Evolutionary conservation across 2,329 filamentous ascomycete species (phyloP).

Genomic region (Cercospora nicotianae): DNA sequence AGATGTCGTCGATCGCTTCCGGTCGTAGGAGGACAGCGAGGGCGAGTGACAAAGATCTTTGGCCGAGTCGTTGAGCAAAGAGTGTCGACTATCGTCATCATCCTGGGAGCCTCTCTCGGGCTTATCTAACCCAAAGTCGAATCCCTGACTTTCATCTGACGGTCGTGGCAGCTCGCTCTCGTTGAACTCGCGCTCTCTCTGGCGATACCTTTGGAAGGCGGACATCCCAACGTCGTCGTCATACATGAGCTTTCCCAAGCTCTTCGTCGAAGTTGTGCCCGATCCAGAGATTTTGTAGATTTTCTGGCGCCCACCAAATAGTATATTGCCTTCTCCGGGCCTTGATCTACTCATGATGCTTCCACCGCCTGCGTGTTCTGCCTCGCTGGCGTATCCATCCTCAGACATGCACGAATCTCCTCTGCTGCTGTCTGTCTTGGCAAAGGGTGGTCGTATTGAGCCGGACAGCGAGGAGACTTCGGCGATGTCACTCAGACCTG

Average conservation of each 20-base stretch:
- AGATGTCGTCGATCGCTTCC: slow-evolving; percentile 77
- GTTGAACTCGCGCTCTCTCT: slow-evolving; percentile 56
- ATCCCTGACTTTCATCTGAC: slow-evolving; percentile 35
- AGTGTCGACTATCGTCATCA: slow-evolving; percentile 41
- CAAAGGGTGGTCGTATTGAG: slow-evolving; percentile 59
- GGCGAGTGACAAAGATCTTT: slow-evolving; percentile 51
- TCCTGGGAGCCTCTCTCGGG: slow-evolving; percentile 41
- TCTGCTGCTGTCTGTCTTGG: slow-evolving; percentile 51
- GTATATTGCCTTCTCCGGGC: slow-evolving; percentile 82
- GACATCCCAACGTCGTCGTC: slow-evolving; percentile 84
- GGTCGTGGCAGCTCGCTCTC: slow-evolving; percentile 33
- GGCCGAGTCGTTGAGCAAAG: slow-evolving; percentile 49
- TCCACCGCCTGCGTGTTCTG: slow-evolving; percentile 50
- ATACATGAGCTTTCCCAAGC: slow-evolving; percentile 72
- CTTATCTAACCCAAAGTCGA: slow-evolving; percentile 39
- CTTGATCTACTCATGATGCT: slow-evolving; percentile 84
- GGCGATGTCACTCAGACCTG: slow-evolving; percentile 75
- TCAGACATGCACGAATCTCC: slow-evolving; percentile 62
- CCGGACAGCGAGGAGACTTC: slow-evolving; percentile 81
- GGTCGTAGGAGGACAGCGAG: slow-evolving; percentile 64
- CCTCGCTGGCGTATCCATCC: slow-evolving; percentile 62
- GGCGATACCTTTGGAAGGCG: slow-evolving; percentile 75
- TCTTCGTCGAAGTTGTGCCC: slow-evolving; percentile 42
- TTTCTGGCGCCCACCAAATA: slow-evolving; percentile 95
- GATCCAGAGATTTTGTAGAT: slow-evolving; percentile 77